These are phyloP conservation scores for Xylaria sp. DNA, from an alignment of 2,329 filamentous ascomycete genomes.

Conservation along the genomic window DNA sequence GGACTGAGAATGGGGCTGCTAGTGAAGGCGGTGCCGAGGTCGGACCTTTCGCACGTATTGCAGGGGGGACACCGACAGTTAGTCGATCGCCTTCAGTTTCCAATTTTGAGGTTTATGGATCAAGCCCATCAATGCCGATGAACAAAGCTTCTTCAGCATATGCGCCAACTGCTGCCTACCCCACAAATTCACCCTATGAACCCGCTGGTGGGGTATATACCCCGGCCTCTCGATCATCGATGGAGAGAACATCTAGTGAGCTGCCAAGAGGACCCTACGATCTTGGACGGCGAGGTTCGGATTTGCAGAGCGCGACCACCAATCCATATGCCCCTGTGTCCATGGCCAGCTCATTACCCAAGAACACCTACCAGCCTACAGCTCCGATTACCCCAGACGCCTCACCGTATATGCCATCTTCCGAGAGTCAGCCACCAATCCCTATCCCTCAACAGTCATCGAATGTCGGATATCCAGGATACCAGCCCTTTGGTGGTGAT, in stretches of 20 bases:
- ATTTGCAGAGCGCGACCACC: constrained; percentile 44
- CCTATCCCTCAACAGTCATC: constrained; percentile 26
- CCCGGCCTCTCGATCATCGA: constrained; percentile 48
- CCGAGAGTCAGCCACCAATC: constrained; percentile 28
- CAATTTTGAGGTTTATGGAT: constrained; percentile 76
- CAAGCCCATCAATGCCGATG: constrained; percentile 44
- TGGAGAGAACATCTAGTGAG: constrained; percentile 54
- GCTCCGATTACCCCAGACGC: constrained; percentile 28
- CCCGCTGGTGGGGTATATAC: constrained; percentile 36
- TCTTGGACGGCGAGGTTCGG: constrained; percentile 47
- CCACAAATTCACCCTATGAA: constrained; percentile 45
- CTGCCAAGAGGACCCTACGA: constrained; percentile 50
- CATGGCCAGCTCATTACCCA: constrained; percentile 34
- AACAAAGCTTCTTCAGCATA: constrained; percentile 59
- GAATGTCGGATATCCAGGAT: constrained; percentile 37
- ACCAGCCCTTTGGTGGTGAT: constrained; percentile 35
- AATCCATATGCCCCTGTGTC: constrained; percentile 44
- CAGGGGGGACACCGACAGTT: constrained; percentile 75
- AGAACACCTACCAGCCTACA: constrained; percentile 42
- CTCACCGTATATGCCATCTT: constrained; percentile 34
- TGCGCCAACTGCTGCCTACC: constrained; percentile 47
- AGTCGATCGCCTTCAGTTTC: constrained; percentile 74
- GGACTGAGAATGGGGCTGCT: constrained; percentile 60
- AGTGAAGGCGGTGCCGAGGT: constrained; percentile 63
- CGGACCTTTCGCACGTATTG: constrained; percentile 83